Base-by-base conservation (phyloP, 306 rosid species). In the Trifolium repens region DNA sequence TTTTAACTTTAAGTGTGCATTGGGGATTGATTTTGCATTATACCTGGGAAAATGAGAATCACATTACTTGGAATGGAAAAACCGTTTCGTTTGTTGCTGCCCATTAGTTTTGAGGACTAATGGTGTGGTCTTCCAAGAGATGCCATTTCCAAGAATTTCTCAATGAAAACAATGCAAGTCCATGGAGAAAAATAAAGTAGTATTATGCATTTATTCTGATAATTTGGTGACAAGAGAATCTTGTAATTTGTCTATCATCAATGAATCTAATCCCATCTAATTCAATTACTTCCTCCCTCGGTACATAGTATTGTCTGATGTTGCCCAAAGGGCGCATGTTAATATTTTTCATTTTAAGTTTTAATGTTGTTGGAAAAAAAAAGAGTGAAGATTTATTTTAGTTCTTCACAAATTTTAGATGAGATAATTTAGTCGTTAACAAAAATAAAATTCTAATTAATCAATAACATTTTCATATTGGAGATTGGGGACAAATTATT, bases 61-160 rank as follows among this genome's bases (percentile, higher is more conserved):
- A 66, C 65, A 39, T 39, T 4, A n/a, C 43, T 68, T 5, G 55
- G 74, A 74, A 54, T 57, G 68, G 78, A 78, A 59, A 72, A 78
- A 24, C 67, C 67, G 71, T 72, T 80, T 81, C 17, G n/a, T 54
- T 66, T 54, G 69, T 71, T 81, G 8, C 53, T 37, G 54, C 61
- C 52, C 34, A 5, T 64, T 71, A 42, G 34, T 62, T 78, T 67
- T 44, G 53, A 53, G 69, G 27, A 55, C 32, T 44, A 61, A n/a
- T 43, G 73, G 34, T 66, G 83, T 67, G 84, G 85, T 84, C 85
- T 79, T 79, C 86, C 76, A 86, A 69, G 79, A 44, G 71, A 53
- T 82, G 65, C 32, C 44, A 69, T 40, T 81, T 70, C 62, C 87
- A 76, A 86, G 73, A 82, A 43, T 62, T 17, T 17, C 60, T 78